Percentiles rank a stretch among this genome's conserved stretches.
These are phyloP conservation scores for Cryphonectria parasitica DNA, from an alignment of 2,329 filamentous ascomycete genomes.

Conservation along the genomic window DNA sequence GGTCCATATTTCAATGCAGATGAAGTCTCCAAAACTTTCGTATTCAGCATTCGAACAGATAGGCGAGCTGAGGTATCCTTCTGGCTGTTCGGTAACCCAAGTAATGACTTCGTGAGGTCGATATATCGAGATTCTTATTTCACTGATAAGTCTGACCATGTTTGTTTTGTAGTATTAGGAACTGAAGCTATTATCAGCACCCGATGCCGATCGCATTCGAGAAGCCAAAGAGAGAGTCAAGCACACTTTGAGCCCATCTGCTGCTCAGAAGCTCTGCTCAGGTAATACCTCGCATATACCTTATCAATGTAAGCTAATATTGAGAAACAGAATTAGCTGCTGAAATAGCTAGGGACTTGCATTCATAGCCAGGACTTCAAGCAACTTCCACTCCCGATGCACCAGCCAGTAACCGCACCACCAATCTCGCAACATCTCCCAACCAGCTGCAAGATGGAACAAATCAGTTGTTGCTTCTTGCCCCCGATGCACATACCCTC, in stretches of 20 bases:
- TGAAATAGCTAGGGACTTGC: neutral
- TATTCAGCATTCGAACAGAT: neutral
- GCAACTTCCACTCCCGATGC: no score
- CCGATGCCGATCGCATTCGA: no score
- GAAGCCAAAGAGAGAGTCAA: neutral
- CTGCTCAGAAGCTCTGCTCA: neutral
- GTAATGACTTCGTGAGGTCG: neutral
- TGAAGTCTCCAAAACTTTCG: neutral
- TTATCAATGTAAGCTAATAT: neutral
- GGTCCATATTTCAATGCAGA: neutral
- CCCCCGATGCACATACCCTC: neutral
- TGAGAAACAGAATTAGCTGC: neutral
- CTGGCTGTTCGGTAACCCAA: neutral
- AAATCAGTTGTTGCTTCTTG: neutral
- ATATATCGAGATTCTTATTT: neutral
- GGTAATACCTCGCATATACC: neutral
- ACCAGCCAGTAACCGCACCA: no score
- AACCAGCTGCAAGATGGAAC: neutral
- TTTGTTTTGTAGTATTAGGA: neutral
- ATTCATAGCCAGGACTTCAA: no score
- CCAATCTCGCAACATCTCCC: no score
- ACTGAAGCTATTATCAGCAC: no score
- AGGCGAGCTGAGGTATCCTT: neutral
- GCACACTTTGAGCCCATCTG: neutral
- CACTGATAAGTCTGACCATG: neutral